Evolutionary conservation across 106 monocot genomes (phyloP).

Genomic region (Dioscorea alata): DNA sequence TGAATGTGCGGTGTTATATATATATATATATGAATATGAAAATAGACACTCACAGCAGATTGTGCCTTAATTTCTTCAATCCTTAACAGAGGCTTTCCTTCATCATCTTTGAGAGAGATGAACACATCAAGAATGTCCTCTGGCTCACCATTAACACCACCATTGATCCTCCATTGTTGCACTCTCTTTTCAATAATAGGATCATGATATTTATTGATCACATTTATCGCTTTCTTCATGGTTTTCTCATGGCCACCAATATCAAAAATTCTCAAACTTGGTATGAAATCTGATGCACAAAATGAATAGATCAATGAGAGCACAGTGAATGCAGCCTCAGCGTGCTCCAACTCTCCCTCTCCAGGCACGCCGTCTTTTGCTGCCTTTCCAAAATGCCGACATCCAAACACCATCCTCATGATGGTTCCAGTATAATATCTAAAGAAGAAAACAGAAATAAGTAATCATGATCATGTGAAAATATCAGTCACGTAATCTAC

Average conservation of each 20-base stretch:
- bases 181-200: constrained; percentile 28
- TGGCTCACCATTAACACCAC: neutral
- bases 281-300: constrained; percentile 19
- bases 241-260: constrained; percentile 24
- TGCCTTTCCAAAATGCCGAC: constrained; percentile 4
- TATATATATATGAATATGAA: too few relatives aligned
- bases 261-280: constrained; percentile 16
- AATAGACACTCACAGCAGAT: constrained; percentile 1
- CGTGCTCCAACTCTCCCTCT: constrained; percentile 18
- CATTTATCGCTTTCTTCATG: neutral
- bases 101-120: constrained; percentile 14
- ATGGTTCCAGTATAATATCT: constrained; percentile 16
- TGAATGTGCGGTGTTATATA: too few relatives aligned
- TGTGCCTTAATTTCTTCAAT: constrained; percentile 31
- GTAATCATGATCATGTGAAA: neutral
- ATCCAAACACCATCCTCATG: constrained; percentile 20
- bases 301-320: constrained; percentile 7
- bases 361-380: neutral
- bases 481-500: too few relatives aligned
- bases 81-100: constrained; percentile 10
- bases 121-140: constrained; percentile 25
- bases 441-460: neutral
- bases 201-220: constrained; percentile 11
- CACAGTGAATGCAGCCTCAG: constrained; percentile 11
- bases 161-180: neutral